Base-by-base conservation (phyloP, 352 stramenopile genomes). In the Blastocystis sp. region DNA sequence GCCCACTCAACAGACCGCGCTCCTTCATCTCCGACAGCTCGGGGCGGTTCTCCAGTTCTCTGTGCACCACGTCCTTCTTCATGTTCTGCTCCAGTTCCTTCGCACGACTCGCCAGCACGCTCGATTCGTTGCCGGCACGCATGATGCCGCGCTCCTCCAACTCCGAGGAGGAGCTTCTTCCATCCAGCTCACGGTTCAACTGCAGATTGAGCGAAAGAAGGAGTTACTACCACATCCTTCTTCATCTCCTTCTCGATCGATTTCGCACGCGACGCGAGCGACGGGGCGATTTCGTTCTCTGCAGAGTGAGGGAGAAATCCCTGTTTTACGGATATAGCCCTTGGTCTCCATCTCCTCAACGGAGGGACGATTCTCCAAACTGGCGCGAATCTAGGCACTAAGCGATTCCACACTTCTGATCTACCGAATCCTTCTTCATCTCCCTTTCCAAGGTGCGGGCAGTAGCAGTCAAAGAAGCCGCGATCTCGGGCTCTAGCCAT, bases 381-480 rank as follows among this genome's bases (percentile, higher is more conserved):
- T 34, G 0, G 28, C 28, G 28, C 28, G 28, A 34, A 34, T 34
- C 28, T 34, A 34, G 28, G 28, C 28, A 34, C 28, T 34, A 34
- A 34, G 28, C 28, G 28, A 34, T 34, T 34, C 28, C 28, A 34
- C 28, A 34, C 28, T 34, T 34, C 28, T 1, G 14, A 76, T 43
- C 4, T 56, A 76, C 65, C 14, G 23, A 76, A 43, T 43, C 23
- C 43, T 76, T 76, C 65, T 28, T 76, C 65, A 76, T 76, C 65
- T 76, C 65, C 23, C 52, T 76, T 14, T 76, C 65, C 11, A 76
- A n/a, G 4, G 10, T 0, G 14, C n/a, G 9, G 9, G n/a, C 65
- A 43, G 23, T n/a, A 21, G 65, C 43, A n/a, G 34, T 23, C 34
- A 76, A 38, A 52, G 65, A 76, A 59, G 65, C 23, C 43, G 65